These are phyloP conservation scores for Arthrobotrys pseudoclavata DNA, from an alignment of 2,329 filamentous ascomycete genomes.

Conservation along the genomic window DNA sequence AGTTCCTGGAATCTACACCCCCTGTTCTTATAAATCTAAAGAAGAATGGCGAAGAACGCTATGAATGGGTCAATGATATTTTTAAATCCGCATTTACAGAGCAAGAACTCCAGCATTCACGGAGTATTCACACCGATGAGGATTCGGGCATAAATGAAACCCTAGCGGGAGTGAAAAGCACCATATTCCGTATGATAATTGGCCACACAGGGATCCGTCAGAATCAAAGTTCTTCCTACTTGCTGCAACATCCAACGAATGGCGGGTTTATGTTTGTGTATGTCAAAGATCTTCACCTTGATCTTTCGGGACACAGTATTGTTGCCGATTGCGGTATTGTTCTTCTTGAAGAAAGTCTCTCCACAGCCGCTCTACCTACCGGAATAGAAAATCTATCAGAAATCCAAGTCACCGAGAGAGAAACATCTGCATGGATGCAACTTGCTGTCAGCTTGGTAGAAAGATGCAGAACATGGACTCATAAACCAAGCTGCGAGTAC, in stretches of 20 bases:
- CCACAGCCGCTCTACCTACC: slow-evolving; percentile 65
- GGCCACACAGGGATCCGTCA: slow-evolving; percentile 56
- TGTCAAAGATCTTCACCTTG: slow-evolving; percentile 71
- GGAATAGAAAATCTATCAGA: slow-evolving; percentile 66
- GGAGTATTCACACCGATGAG: neutral
- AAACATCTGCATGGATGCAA: slow-evolving; percentile 65
- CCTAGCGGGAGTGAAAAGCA: slow-evolving; percentile 62
- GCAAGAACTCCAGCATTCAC: slow-evolving; percentile 52
- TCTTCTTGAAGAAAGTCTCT: slow-evolving; percentile 74
- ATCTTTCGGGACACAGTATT: slow-evolving; percentile 73
- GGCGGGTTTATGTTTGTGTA: slow-evolving; percentile 65
- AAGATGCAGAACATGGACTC: slow-evolving; percentile 35
- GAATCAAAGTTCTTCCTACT: slow-evolving; percentile 45
- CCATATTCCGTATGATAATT: slow-evolving; percentile 61
- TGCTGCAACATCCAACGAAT: slow-evolving; percentile 47
- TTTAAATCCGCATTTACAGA: slow-evolving; percentile 57
- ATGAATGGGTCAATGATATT: slow-evolving; percentile 48
- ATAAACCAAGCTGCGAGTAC: slow-evolving; percentile 42
- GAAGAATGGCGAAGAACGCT: neutral
- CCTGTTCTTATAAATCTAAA: slow-evolving; percentile 38
- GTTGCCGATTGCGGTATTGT: slow-evolving; percentile 74
- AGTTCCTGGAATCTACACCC: slow-evolving; percentile 46
- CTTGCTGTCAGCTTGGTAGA: slow-evolving; percentile 35
- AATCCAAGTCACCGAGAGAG: slow-evolving; percentile 70
- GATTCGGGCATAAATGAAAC: neutral